Conservation (phyloP, 75 land plant genomes). For the Pinus taeda region DNA sequence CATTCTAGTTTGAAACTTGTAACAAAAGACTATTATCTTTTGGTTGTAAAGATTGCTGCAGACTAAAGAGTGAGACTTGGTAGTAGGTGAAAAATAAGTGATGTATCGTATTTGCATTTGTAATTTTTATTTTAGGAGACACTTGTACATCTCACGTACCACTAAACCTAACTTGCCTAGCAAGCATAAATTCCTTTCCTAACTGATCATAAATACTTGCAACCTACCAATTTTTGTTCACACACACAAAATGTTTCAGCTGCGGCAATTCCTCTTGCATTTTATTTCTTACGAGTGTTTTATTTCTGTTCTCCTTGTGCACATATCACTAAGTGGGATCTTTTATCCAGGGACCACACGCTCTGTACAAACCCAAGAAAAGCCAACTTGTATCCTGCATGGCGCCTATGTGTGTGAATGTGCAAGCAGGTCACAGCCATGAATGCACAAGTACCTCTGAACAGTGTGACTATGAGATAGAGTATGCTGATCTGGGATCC, state of each 20-base stretch:
- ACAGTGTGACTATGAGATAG: slow-evolving; percentile 86
- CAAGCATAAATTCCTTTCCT: too few species aligned
- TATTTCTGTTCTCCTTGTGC: neutral
- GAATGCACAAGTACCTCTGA: slow-evolving; percentile 33
- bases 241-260: too few species aligned
- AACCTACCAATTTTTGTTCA: too few species aligned
- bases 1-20: neutral
- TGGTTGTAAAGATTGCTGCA: neutral
- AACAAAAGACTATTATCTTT: neutral
- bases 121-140: neutral
- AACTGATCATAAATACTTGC: too few species aligned
- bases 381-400: slow-evolving; percentile 43
- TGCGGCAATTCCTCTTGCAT: too few species aligned
- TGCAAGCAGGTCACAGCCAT: slow-evolving; percentile 44
- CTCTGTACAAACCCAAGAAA: slow-evolving; percentile 66
- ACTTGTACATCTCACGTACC: neutral
- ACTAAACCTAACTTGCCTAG: too few species aligned
- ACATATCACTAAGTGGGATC: neutral
- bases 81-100: too few species aligned
- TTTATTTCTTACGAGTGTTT: too few species aligned
- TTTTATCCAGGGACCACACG: slow-evolving; percentile 66
- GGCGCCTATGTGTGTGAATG: slow-evolving; percentile 44
- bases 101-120: too few species aligned
- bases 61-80: too few species aligned
- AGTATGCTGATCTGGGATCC: slow-evolving; percentile 85